A percentile compares a stretch with the other conserved stretches of the same genome.
Conservation (phyloP, 2,329 filamentous ascomycete genomes). For the Monilinia fructigena region DNA sequence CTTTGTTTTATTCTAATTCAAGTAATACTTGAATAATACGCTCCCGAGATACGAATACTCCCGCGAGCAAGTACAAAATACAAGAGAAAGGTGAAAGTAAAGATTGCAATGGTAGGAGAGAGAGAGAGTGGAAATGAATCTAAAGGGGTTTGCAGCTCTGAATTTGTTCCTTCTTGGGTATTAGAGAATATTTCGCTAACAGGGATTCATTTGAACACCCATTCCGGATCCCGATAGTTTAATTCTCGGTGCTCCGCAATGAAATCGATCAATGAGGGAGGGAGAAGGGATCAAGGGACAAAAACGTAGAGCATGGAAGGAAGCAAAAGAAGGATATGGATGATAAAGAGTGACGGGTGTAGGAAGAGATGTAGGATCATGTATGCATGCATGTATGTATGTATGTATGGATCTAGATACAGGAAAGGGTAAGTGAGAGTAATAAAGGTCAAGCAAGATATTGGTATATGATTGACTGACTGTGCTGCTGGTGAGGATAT, state of each 20-base stretch:
- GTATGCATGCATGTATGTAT: too few species aligned
- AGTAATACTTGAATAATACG: slow-evolving; percentile 16
- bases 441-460: too few species aligned
- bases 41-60: slow-evolving; percentile 16
- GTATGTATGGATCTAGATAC: not conserved
- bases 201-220: slow-evolving; percentile 20
- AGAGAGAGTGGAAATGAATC: slow-evolving; percentile 9
- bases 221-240: slow-evolving; percentile 18
- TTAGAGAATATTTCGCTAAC: slow-evolving; percentile 24
- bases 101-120: slow-evolving; percentile 7
- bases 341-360: too few species aligned
- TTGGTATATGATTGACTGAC: too few species aligned
- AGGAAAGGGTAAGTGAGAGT: not conserved
- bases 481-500: not conserved
- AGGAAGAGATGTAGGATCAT: not conserved
- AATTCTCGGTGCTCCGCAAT: slow-evolving; percentile 16
- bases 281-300: slow-evolving; percentile 14
- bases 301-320: not conserved
- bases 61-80: slow-evolving; percentile 15
- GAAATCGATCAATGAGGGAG: slow-evolving; percentile 5
- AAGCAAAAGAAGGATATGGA: too few species aligned
- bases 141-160: slow-evolving; percentile 23
- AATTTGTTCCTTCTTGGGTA: slow-evolving; percentile 21
- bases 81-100: not conserved
- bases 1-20: slow-evolving; percentile 4